Evolutionary conservation across 2,329 filamentous ascomycete genomes (phyloP).

Genomic region (Phyllosticta citribraziliensis): DNA sequence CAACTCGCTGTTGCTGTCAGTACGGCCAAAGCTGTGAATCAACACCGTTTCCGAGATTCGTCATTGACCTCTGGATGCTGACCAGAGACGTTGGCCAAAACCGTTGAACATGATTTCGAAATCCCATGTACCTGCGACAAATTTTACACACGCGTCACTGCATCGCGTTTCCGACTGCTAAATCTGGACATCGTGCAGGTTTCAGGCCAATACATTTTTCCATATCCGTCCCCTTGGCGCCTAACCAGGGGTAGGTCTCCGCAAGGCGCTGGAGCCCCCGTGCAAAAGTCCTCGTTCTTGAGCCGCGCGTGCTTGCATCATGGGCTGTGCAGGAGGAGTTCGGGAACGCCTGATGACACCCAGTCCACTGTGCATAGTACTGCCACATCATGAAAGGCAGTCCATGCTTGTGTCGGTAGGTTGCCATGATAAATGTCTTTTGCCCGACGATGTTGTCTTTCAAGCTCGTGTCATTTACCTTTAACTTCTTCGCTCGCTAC

Average conservation of each 20-base stretch:
- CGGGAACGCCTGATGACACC: neutral
- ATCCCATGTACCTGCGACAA: neutral
- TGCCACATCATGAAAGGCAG: neutral
- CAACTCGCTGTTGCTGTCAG: no score
- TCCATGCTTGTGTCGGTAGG: neutral
- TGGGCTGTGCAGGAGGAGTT: neutral
- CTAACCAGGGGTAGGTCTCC: neutral
- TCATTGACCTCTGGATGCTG: no score
- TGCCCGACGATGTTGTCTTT: neutral
- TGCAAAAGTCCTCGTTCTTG: neutral
- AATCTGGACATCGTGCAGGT: neutral
- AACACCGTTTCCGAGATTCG: no score
- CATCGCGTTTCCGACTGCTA: neutral
- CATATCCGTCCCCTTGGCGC: neutral
- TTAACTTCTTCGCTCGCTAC: neutral
- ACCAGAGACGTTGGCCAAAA: neutral
- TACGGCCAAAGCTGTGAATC: no score
- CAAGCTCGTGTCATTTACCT: neutral
- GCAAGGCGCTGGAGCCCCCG: neutral
- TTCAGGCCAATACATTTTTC: neutral
- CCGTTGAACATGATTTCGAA: neutral
- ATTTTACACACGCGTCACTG: neutral
- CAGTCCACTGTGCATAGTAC: neutral
- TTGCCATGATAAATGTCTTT: neutral
- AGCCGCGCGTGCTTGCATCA: neutral